Base-by-base conservation (phyloP, 1,284 basidiomycete genomes). In the Malassezia dermatis region DNA sequence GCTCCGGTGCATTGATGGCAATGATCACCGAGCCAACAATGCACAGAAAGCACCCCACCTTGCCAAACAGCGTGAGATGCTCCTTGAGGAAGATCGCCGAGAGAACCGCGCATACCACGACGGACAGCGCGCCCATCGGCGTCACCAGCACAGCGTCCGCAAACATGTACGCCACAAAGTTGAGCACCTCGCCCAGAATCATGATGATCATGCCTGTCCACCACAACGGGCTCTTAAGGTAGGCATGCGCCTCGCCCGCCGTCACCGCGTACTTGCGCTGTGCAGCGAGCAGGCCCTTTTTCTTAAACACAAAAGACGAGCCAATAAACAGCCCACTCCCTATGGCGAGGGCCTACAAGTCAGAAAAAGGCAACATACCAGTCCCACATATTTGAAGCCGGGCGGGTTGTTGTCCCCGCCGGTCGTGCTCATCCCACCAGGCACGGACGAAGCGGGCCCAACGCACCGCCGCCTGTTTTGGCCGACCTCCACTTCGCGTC, bases 61-160 rank as follows among this genome's bases (percentile, higher is more conserved):
- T 69, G 45, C 65, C 64, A 45, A 73, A 73, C 23, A 65, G 43
- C 6, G 68, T 66, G 49, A 98, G 81, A 61, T 81, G 86, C 75
- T 98, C 94, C 49, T 93, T 85, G 66, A 96, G 83, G 77, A 96
- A 86, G 67, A 94, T 81, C 41, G 89, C 89, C 10, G 90, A 93
- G 19, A 96, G 79, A 26, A 94, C 86, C 32, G 93, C 93, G 66
- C 86, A 93, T 62, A 96, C 81, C 66, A 98, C 91, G 63, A 98
- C 94, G 15, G 89, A 91, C 52, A 98, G 82, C 3, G 91, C 90
- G 42, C 93, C 93, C 66, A 98, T 82, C 1, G 93, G 91, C n/a
- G 89, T 93, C 81, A 88, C 88, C 49, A 90, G 82, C 61, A 90
- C 83, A 17, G 88, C 88, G 72, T 89, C 86, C 23, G 89, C 84